These are phyloP conservation scores for Tricholoma saponaceum DNA, from an alignment of 768 basidiomycete species.

Conservation along the genomic window DNA sequence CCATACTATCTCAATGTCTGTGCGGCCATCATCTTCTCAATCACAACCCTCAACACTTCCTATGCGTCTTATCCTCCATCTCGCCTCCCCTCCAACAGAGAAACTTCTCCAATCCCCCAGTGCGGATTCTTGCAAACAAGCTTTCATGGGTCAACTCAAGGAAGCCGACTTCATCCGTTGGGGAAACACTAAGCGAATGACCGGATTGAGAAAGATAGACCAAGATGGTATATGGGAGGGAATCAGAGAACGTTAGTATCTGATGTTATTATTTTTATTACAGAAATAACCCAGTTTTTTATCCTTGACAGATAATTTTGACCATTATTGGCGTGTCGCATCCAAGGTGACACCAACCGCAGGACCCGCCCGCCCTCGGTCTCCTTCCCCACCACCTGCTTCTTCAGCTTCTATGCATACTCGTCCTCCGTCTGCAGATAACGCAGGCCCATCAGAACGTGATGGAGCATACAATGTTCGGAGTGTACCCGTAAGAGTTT, in stretches of 20 bases:
- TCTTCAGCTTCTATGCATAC: constrained; percentile 58
- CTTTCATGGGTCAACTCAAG: constrained; percentile 94
- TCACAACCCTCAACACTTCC: constrained; percentile 44
- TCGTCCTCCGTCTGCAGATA: constrained; percentile 64
- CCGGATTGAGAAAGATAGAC: constrained; percentile 82
- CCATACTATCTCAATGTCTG: constrained; percentile 60
- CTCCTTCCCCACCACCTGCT: constrained; percentile 53
- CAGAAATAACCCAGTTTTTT: constrained; percentile 3
- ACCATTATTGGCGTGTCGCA: constrained; percentile 91
- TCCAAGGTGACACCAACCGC: constrained; percentile 89
- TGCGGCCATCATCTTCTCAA: constrained; percentile 44
- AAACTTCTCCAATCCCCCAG: constrained; percentile 79
- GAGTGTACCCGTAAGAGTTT: constrained; percentile 85
- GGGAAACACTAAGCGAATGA: constrained; percentile 95
- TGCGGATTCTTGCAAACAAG: constrained; percentile 84
- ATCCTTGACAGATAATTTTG: constrained; percentile 76
- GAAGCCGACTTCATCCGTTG: constrained; percentile 97
- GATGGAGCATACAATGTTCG: constrained; percentile 87
- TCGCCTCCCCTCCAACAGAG: constrained; percentile 83
- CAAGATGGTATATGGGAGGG: constrained; percentile 98
- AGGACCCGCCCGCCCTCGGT: constrained; percentile 53
- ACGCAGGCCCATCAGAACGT: constrained; percentile 49
- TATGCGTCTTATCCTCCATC: constrained; percentile 79
- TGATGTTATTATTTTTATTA: not conserved
- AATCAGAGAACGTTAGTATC: constrained; percentile 80